Evolutionary conservation across 345 rosid species (phyloP), one percentile per base, ranked within the genome.

Genomic region (Pseudoturritis turrita): DNA sequence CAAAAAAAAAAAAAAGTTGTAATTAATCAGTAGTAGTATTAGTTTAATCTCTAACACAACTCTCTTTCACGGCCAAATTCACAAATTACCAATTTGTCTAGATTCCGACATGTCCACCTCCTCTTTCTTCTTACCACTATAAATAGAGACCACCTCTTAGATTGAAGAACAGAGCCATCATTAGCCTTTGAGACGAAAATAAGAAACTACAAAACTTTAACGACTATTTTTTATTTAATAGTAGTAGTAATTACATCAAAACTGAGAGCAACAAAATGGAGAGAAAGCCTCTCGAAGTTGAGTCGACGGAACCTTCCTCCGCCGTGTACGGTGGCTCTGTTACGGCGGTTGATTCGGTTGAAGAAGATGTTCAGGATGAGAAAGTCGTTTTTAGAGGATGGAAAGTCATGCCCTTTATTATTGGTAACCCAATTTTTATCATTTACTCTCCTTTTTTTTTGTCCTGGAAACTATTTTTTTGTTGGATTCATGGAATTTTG

Each of bases 331-430:
- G 65, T 63, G 79, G 79, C 54, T 53, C 74, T 75, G 70, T 47
- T 46, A 39, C 71, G 62, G 75, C 75, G 23, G 67, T 47, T 73
- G 72, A 28, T 25, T 63, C 71, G 37, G 78, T 40, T 41, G 68
- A 50, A 11, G 69, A 72, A 19, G 60, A 54, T 12, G 35, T 21
- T 46, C 14, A 28, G 29, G 77, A 76, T 55, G 39, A 73, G 4
- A 49, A 81, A 73, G 21, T 79, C 33, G 74, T 81, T 22, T 83
- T 79, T 59, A 86, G 86, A 75, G 95, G 95, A 57, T 88, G 95
- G 95, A 86, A 77, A 77, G 85, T 76, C 76, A 88, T 86, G 91
- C 95, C 91, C 50, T 86, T 77, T 60, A 84, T 88, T 40, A 86
- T 88, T 62, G 91, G 95, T 88, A 46, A 19, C 18, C 2, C 22